Evolutionary conservation across 2,329 filamentous ascomycete genomes (phyloP).

Genomic region (Lachnellula subtilissima): DNA sequence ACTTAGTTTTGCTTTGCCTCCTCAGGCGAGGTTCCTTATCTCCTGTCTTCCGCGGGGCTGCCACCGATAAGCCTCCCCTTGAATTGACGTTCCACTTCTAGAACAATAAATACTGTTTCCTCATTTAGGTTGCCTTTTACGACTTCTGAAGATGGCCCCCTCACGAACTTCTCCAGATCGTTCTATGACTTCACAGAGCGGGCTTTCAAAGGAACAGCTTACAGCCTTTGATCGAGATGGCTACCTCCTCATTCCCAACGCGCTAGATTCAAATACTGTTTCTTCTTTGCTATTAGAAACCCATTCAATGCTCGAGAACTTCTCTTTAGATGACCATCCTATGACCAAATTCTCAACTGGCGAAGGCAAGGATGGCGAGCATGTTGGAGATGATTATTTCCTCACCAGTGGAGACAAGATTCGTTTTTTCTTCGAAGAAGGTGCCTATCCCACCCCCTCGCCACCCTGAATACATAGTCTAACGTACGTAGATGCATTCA

Average conservation of each 20-base stretch:
- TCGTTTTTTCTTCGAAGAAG: slow-evolving; percentile 94
- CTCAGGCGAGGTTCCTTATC: background rate
- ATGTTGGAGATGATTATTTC: slow-evolving; percentile 78
- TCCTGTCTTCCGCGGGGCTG: background rate
- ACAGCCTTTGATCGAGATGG: slow-evolving; percentile 73
- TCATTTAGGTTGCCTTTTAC: background rate
- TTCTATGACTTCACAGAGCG: slow-evolving; percentile 28
- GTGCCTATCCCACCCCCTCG: slow-evolving; percentile 26
- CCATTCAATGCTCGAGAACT: slow-evolving; percentile 64
- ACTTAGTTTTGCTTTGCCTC: background rate
- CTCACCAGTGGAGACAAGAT: slow-evolving; percentile 84
- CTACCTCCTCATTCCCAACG: slow-evolving; percentile 81
- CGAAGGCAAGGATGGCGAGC: slow-evolving; percentile 41
- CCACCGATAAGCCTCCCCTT: background rate
- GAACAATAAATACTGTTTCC: too few species aligned
- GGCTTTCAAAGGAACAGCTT: slow-evolving; percentile 69
- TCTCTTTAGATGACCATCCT: slow-evolving; percentile 78
- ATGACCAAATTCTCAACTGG: slow-evolving; percentile 93
- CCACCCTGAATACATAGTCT: background rate
- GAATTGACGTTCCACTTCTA: too few species aligned
- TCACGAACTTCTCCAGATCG: slow-evolving; percentile 20
- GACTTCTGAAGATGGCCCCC: slow-evolving; percentile 17
- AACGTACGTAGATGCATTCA: slow-evolving; percentile 63
- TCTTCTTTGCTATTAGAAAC: slow-evolving; percentile 69
- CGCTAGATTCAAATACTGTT: slow-evolving; percentile 63